Evolutionary conservation across 306 rosid species (phyloP).

Genomic region (Medicago arabica): DNA sequence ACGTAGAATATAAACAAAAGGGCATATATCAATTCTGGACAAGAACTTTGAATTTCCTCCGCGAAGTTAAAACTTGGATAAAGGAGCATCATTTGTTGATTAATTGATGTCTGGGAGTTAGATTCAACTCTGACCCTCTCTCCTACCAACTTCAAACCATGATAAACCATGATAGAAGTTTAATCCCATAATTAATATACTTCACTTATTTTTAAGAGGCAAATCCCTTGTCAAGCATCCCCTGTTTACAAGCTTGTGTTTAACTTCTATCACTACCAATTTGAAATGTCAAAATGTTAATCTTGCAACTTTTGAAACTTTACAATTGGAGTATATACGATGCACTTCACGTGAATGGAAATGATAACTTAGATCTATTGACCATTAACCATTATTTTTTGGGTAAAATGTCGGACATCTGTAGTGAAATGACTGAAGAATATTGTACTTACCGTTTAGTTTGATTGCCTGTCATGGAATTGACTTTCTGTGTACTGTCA

Average conservation of each 20-base stretch:
- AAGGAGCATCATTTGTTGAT: too few relatives aligned
- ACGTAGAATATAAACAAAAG: too few relatives aligned
- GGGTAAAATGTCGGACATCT: constrained; percentile 5
- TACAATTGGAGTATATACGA: not conserved
- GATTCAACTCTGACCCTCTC: too few relatives aligned
- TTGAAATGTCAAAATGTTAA: constrained; percentile 1
- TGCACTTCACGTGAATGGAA: constrained; percentile 3
- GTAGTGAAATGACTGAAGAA: not conserved
- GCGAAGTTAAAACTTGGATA: too few relatives aligned
- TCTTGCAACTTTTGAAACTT: constrained; percentile 1
- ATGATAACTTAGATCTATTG: constrained; percentile 1
- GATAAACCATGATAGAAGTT: too few relatives aligned
- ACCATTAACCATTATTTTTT: not conserved
- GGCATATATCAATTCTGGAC: too few relatives aligned
- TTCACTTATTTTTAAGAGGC: too few relatives aligned
- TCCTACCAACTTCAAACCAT: too few relatives aligned
- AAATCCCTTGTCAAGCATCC: too few relatives aligned
- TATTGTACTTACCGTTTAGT: not conserved
- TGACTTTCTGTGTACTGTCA: constrained; percentile 25
- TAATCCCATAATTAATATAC: too few relatives aligned
- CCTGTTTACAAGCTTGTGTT: not conserved
- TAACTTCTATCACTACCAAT: not conserved
- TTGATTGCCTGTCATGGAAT: constrained; percentile 1
- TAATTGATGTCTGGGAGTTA: too few relatives aligned
- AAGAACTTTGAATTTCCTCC: too few relatives aligned